phyloP scores from a whole-genome alignment of 1,284 basidiomycete genomes.

The Naganishia sp. region DNA sequence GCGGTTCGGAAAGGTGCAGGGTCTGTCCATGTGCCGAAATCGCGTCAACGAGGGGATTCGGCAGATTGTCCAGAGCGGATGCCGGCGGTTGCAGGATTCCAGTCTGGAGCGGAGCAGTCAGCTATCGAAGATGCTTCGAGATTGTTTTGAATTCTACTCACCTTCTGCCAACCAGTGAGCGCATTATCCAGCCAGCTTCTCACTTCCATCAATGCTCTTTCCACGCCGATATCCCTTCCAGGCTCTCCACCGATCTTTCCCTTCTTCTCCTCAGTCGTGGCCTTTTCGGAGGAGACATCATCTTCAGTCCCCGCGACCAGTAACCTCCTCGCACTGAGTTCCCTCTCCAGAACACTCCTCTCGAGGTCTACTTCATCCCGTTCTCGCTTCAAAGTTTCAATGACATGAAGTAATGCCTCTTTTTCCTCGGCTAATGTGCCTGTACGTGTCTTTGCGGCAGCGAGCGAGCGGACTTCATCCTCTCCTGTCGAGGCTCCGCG shows the following conservation, averaged over 20 bases:
- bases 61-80: constrained; percentile 2
- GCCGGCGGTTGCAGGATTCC: constrained; percentile 19
- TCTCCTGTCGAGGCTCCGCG: constrained; percentile 15
- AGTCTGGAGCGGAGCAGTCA: neutral
- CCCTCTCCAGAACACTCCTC: constrained; percentile 38
- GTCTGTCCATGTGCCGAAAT: neutral
- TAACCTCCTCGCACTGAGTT: constrained; percentile 38
- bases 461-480: constrained; percentile 31
- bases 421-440: constrained; percentile 37
- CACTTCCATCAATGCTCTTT: constrained; percentile 46
- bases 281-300: constrained; percentile 15
- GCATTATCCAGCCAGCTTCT: constrained; percentile 47
- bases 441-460: constrained; percentile 30
- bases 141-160: constrained; percentile 30
- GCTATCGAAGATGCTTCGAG: neutral
- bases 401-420: constrained; percentile 39
- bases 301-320: constrained; percentile 17
- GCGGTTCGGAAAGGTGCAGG: neutral
- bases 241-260: constrained; percentile 22
- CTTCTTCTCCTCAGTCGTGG: constrained; percentile 11
- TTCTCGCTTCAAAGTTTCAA: constrained; percentile 40
- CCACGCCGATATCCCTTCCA: constrained; percentile 36
- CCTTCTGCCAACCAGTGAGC: constrained; percentile 45
- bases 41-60: constrained; percentile 10
- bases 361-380: constrained; percentile 40